phyloP scores from a whole-genome alignment of 768 basidiomycete species.

The Tricholoma furcatifolium region DNA sequence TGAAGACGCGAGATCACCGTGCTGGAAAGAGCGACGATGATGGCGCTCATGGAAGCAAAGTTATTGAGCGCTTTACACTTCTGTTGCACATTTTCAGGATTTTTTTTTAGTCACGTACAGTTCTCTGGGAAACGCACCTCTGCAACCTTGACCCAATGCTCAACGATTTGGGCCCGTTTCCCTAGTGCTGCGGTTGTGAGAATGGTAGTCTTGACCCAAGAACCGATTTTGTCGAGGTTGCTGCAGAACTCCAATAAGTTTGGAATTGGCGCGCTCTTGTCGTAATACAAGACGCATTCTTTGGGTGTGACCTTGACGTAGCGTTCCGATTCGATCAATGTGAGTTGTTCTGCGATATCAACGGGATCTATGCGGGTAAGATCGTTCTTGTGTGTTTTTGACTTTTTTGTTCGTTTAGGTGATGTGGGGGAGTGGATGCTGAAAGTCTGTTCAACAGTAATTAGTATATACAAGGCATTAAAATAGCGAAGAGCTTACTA shows the following conservation, averaged over 20 bases:
- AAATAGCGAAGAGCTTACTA: slow-evolving; percentile 37
- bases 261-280: slow-evolving; percentile 35
- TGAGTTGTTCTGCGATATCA: slow-evolving; percentile 78
- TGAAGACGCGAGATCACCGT: slow-evolving; percentile 55
- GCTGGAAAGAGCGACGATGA: slow-evolving; percentile 62
- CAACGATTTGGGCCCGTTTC: slow-evolving; percentile 57
- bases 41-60: slow-evolving; percentile 65
- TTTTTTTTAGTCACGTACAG: neutral
- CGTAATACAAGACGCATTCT: slow-evolving; percentile 72
- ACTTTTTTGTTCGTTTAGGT: slow-evolving; percentile 40
- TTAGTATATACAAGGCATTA: slow-evolving; percentile 4
- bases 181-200: slow-evolving; percentile 48
- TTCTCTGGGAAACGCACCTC: slow-evolving; percentile 43
- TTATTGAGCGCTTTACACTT: slow-evolving; percentile 66
- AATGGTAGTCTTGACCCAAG: slow-evolving; percentile 69
- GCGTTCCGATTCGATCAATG: slow-evolving; percentile 67
- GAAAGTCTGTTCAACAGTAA: slow-evolving; percentile 37
- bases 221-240: slow-evolving; percentile 58
- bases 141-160: slow-evolving; percentile 77
- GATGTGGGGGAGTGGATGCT: slow-evolving; percentile 25
- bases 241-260: slow-evolving; percentile 55
- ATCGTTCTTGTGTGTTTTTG: slow-evolving; percentile 55
- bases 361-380: slow-evolving; percentile 63
- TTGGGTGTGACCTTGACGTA: slow-evolving; percentile 69
- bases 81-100: slow-evolving; percentile 29